A percentile compares a stretch with the other conserved stretches of the same genome.
Evolutionary conservation across 2,329 filamentous ascomycete species (phyloP).

Genomic region (Neofusicoccum parvum): DNA sequence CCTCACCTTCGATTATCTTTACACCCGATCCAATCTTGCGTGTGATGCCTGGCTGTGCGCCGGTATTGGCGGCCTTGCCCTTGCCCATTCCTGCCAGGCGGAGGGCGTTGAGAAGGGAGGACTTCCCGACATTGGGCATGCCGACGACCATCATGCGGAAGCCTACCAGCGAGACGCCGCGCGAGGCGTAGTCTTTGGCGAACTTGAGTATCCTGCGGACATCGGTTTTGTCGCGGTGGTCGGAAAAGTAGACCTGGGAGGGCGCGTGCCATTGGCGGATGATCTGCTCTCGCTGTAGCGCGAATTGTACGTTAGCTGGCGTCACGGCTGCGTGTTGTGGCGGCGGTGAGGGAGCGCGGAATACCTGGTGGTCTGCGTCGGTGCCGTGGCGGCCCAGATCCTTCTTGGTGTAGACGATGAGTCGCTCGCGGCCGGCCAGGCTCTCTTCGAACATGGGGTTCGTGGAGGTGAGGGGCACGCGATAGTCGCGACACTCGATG

Average conservation of each 20-base stretch:
- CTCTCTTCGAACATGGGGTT: conserved; percentile 86
- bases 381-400: conserved; percentile 65
- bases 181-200: conserved; percentile 54
- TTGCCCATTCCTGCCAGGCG: conserved; percentile 67
- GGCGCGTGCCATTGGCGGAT: conserved; percentile 58
- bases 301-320: conserved; percentile 23
- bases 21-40: conserved; percentile 81
- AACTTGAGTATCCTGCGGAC: conserved; percentile 52
- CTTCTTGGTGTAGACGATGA: conserved; percentile 89
- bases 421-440: conserved; percentile 70
- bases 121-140: conserved; percentile 98
- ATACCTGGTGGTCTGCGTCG: conserved; percentile 23
- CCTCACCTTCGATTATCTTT: conserved; percentile 67
- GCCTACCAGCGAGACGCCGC: conserved; percentile 67
- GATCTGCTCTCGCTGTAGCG: conserved; percentile 49
- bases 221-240: conserved; percentile 49
- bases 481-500: conserved; percentile 92
- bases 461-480: conserved; percentile 83
- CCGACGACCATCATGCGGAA: conserved; percentile 85
- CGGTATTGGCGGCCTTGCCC: conserved; percentile 77
- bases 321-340: no score
- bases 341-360: background rate
- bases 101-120: conserved; percentile 86
- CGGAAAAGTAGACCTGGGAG: conserved; percentile 54
- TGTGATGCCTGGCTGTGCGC: conserved; percentile 86